Base-by-base conservation (phyloP, 495 filamentous ascomycete genomes). In the Podospora appendiculata region DNA sequence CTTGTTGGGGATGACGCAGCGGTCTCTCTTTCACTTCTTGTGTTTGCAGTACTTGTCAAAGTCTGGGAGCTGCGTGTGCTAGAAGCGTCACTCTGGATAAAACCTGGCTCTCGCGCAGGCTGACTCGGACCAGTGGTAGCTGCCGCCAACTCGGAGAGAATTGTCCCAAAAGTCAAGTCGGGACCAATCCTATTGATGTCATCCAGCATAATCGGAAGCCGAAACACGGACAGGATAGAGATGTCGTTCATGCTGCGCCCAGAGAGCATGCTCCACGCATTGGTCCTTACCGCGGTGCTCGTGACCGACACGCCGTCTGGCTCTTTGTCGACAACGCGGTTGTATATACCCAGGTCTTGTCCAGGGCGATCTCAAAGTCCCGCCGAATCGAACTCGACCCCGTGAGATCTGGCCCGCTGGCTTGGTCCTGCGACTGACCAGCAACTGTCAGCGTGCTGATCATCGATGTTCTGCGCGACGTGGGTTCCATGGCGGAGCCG, bases 241-340 rank as follows among this genome's bases (percentile, higher is more conserved):
- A 51, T 51, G n/a, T 51, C 49, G 33, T 45, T 51, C 41, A 51
- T 8, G 25, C 44, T 47, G 18, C 25, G 12, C 4, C 14, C 44
- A 6, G 49, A 45, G 32, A 51, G 34, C 32, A 51, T 51, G 41
- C 32, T 51, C 49, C 49, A 51, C 8, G 49, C 41, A 9, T 45
- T 10, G 8, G 49, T 19, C 33, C 49, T 41, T 4, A 45, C 32
- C 1, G 49, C 35, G 12, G 32, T 45, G 41, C 49, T 51, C 3
- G 49, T 35, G 13, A 51, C 7, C 4, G 49, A 51, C 41, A 36
- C 34, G 16, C 45, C 41, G 32, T 51, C 49, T 1, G 32, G 45
- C 10, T 45, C 49, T 14, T 45, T 39, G 4, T 11, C 5, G 14
- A 16, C 32, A 12, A 34, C 19, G 2, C 49, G 49, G 8, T 32